phyloP scores from a whole-genome alignment of 306 rosid genomes.

The Quercus rubra region DNA sequence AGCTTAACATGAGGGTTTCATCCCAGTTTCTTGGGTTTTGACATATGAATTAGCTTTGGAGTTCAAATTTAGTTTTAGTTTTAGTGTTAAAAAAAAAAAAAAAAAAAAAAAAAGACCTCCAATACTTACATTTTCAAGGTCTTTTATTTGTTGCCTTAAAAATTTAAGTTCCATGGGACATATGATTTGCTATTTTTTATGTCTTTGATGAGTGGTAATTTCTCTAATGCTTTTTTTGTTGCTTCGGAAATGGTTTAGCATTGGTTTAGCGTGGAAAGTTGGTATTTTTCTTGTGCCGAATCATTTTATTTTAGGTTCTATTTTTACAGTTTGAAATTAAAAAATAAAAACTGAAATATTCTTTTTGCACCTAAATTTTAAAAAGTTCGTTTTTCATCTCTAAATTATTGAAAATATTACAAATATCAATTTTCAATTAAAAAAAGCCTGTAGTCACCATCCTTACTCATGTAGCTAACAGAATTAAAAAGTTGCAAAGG shows the following conservation, averaged over 20 bases:
- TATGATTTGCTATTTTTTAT: not conserved
- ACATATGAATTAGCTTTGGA: not conserved
- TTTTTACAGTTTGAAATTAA: no score
- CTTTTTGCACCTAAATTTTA: no score
- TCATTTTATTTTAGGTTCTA: no score
- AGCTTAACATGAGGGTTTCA: not conserved
- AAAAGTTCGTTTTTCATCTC: no score
- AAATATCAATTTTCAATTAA: no score
- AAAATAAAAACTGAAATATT: no score
- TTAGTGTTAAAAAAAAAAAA: accelerated
- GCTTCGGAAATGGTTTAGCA: not conserved
- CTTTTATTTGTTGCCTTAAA: not conserved
- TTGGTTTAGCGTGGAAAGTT: not conserved
- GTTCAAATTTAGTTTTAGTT: not conserved
- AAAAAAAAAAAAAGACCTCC: not conserved
- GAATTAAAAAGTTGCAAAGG: no score
- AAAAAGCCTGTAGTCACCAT: no score
- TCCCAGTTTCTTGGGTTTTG: not conserved
- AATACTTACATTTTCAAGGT: not conserved
- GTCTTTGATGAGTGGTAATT: not conserved
- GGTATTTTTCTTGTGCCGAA: no score
- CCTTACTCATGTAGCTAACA: no score
- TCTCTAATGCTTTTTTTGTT: not conserved
- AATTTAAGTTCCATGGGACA: not conserved
- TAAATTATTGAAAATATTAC: no score